phyloP scores from a whole-genome alignment of 768 basidiomycete genomes.

The Russula sp. region DNA sequence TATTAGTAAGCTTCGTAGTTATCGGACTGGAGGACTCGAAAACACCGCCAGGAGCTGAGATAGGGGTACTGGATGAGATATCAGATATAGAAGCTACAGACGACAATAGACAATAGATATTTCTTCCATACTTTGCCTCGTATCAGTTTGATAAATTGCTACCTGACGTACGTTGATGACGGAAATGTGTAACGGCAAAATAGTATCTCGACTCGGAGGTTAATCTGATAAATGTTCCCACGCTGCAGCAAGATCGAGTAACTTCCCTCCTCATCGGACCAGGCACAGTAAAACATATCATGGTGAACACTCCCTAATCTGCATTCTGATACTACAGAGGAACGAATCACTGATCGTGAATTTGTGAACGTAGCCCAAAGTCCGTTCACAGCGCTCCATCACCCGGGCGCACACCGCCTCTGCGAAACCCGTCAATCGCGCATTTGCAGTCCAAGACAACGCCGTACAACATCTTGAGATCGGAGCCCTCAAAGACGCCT shows the following conservation, averaged over 20 bases:
- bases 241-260: not conserved
- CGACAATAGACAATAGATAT: not conserved
- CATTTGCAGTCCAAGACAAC: slow-evolving; percentile 46
- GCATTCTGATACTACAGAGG: not conserved
- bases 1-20: slow-evolving; percentile 69
- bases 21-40: slow-evolving; percentile 54
- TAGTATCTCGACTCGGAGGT: not conserved
- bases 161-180: no score
- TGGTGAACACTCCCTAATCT: slow-evolving; percentile 11
- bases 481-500: slow-evolving; percentile 36
- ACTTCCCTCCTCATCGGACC: slow-evolving; percentile 5
- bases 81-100: not conserved
- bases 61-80: slow-evolving; percentile 3
- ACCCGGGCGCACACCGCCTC: slow-evolving; percentile 43
- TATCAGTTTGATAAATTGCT: no score
- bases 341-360: not conserved
- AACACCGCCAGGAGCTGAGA: slow-evolving; percentile 18
- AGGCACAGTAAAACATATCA: not conserved
- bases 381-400: slow-evolving; percentile 38
- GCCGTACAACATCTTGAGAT: slow-evolving; percentile 44
- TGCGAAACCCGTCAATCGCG: slow-evolving; percentile 42
- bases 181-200: not conserved
- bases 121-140: not conserved
- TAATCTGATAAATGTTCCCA: not conserved
- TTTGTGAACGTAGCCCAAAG: slow-evolving; percentile 27